Percentiles rank a stretch among this genome's conserved stretches.
Evolutionary conservation across 78 protist genomes (phyloP).

Genomic region (Paulinella micropora): DNA sequence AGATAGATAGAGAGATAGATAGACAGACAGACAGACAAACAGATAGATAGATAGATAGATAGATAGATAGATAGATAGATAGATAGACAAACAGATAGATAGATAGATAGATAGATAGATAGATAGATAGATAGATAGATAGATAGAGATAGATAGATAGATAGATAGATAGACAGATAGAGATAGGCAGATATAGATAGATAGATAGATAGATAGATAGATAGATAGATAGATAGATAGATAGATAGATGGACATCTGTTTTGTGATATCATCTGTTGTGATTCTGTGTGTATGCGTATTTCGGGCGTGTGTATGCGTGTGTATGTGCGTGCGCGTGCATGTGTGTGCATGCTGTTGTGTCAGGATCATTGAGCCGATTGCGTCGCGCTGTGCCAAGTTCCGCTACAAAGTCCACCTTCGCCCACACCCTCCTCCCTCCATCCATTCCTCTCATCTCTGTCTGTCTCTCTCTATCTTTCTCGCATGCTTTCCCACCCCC

Average conservation of each 20-base stretch:
- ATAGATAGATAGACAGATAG: background rate
- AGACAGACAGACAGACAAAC: background rate
- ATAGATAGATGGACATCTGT: background rate
- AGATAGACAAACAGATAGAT: background rate
- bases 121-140: background rate
- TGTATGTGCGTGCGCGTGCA: background rate
- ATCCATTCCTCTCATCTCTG: too few species aligned
- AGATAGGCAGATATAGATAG: background rate
- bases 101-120: background rate
- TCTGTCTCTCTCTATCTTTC: too few species aligned
- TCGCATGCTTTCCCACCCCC: too few species aligned
- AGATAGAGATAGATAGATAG: background rate
- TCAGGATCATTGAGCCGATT: constrained; percentile 32
- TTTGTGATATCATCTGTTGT: too few species aligned
- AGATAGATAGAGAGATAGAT: background rate
- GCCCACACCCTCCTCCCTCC: too few species aligned
- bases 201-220: background rate
- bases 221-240: background rate
- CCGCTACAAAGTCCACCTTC: too few species aligned
- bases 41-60: background rate
- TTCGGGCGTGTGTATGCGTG: background rate
- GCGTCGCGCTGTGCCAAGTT: constrained; percentile 42
- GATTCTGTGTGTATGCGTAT: too few species aligned
- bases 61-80: background rate
- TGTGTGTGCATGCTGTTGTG: background rate